Evolutionary conservation across 2,329 filamentous ascomycete genomes (phyloP).

Genomic region (Metarhizium brunneum): DNA sequence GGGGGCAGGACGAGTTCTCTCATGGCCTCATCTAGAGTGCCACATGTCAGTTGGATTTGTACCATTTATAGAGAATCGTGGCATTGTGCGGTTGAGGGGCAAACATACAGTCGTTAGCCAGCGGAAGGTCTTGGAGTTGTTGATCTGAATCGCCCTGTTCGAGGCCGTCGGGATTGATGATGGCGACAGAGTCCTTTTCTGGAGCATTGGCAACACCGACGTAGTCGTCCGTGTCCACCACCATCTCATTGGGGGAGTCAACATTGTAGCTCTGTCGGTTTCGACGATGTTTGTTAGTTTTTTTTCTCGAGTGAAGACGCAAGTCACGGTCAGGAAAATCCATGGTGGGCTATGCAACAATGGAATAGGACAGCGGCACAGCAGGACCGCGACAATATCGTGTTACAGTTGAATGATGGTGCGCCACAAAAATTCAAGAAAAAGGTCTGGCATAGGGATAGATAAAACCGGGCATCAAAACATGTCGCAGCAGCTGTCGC

Average conservation of each 20-base stretch:
- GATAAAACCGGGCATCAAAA: background rate
- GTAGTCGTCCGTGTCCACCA: conserved; percentile 46
- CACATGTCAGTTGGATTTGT: background rate
- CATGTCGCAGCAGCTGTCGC: background rate
- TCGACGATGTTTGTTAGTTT: conserved; percentile 15
- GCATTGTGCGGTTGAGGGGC: conserved; percentile 1
- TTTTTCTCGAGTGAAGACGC: conserved; percentile 9
- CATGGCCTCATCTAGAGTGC: conserved; percentile 65
- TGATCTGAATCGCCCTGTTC: conserved; percentile 36
- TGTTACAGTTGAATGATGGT: background rate
- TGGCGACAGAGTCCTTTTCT: conserved; percentile 43
- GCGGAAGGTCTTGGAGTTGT: conserved; percentile 33
- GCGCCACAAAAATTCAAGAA: background rate
- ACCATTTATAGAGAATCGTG: background rate
- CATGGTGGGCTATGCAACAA: conserved; percentile 10
- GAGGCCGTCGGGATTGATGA: conserved; percentile 44
- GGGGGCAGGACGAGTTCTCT: conserved; percentile 68
- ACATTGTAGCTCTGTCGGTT: conserved; percentile 39
- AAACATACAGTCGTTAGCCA: conserved; percentile 45
- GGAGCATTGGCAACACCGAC: conserved; percentile 37
- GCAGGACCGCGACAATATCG: conserved; percentile 1
- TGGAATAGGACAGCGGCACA: conserved; percentile 7
- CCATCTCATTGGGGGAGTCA: conserved; percentile 47
- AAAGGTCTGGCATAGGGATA: background rate
- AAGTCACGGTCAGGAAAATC: conserved; percentile 12